phyloP scores from a whole-genome alignment of 1,139 yeast genomes.

The Sugiyamaella paludigena region DNA sequence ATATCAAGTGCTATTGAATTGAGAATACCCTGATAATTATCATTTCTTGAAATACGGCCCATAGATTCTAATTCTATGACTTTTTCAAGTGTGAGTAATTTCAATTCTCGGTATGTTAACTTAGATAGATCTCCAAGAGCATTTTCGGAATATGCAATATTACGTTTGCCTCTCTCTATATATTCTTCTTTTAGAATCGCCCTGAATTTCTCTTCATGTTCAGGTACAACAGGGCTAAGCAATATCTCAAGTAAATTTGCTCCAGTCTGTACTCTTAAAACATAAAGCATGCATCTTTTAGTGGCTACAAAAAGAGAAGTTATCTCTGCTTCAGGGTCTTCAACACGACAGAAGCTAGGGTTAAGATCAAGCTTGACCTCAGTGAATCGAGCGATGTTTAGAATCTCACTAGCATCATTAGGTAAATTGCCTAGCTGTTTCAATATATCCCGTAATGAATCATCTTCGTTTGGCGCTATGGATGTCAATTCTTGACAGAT shows the following conservation, averaged over 20 bases:
- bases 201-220: slow-evolving; percentile 63
- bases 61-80: slow-evolving; percentile 71
- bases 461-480: slow-evolving; percentile 48
- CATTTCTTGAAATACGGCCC: slow-evolving; percentile 62
- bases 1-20: slow-evolving; percentile 86
- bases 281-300: slow-evolving; percentile 74
- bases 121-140: slow-evolving; percentile 53
- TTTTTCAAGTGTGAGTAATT: slow-evolving; percentile 71
- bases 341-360: slow-evolving; percentile 41
- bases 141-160: slow-evolving; percentile 26
- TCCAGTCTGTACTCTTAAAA: slow-evolving; percentile 77
- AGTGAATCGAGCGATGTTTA: slow-evolving; percentile 41
- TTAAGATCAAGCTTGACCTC: slow-evolving; percentile 44
- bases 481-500: slow-evolving; percentile 53
- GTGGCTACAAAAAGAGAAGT: slow-evolving; percentile 67
- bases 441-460: slow-evolving; percentile 52
- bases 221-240: slow-evolving; percentile 65
- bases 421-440: slow-evolving; percentile 45
- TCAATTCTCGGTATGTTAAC: slow-evolving; percentile 70
- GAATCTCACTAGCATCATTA: slow-evolving; percentile 44
- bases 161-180: slow-evolving; percentile 24
- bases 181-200: slow-evolving; percentile 53
- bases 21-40: slow-evolving; percentile 74
- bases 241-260: slow-evolving; percentile 69
- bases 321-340: slow-evolving; percentile 41